Evolutionary conservation across 23 red algal species (phyloP).

Genomic region (Gracilaria vermiculophylla): DNA sequence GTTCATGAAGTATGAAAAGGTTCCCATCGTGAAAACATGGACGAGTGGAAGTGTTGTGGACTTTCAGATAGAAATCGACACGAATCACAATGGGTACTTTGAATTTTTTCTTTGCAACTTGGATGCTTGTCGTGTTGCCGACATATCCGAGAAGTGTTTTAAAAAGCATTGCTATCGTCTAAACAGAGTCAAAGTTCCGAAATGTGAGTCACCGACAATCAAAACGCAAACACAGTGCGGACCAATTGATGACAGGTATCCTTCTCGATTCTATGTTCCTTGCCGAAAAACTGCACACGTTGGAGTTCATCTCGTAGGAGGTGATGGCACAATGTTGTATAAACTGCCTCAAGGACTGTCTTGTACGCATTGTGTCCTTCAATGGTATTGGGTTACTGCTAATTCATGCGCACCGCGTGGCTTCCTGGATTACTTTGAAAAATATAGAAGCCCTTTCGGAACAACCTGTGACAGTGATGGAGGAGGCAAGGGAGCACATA

Average conservation of each 20-base stretch:
- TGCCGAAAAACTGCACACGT: slow-evolving; percentile 47
- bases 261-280: slow-evolving; percentile 53
- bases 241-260: slow-evolving; percentile 46
- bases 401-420: slow-evolving; percentile 68
- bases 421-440: slow-evolving; percentile 58
- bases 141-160: slow-evolving; percentile 51
- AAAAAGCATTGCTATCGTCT: slow-evolving; percentile 49
- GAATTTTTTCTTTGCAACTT: slow-evolving; percentile 74
- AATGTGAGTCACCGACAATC: slow-evolving; percentile 12
- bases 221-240: slow-evolving; percentile 43
- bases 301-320: slow-evolving; percentile 45
- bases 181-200: neutral
- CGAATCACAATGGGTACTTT: slow-evolving; percentile 67
- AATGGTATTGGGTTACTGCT: slow-evolving; percentile 67
- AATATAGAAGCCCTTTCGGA: slow-evolving; percentile 38
- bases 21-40: slow-evolving; percentile 30
- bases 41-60: slow-evolving; percentile 32
- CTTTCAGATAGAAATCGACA: slow-evolving; percentile 55
- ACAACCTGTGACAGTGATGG: slow-evolving; percentile 55
- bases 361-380: slow-evolving; percentile 46
- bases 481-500: slow-evolving; percentile 37
- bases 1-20: slow-evolving; percentile 58
- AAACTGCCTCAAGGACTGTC: slow-evolving; percentile 27
- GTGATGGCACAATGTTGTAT: slow-evolving; percentile 61
- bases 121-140: slow-evolving; percentile 26